phyloP scores from a whole-genome alignment of 1,139 yeast species.

The Hyphopichia wangnamkhiaoensis region DNA sequence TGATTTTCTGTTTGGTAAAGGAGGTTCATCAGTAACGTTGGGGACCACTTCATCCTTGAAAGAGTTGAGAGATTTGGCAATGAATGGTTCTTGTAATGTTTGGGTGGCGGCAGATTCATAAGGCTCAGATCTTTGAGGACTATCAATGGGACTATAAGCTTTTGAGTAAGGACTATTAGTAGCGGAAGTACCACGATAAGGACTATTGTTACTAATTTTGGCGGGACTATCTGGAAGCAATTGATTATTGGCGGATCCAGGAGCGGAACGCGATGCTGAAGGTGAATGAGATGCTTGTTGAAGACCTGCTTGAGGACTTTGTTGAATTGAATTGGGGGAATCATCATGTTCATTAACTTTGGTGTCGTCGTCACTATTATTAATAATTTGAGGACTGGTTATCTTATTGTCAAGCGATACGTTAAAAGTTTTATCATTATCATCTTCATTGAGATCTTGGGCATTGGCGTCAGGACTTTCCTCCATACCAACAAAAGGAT shows the following conservation, averaged over 20 bases:
- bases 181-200: background rate
- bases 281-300: too few species aligned
- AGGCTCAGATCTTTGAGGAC: background rate
- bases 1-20: slow-evolving; percentile 29
- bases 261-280: background rate
- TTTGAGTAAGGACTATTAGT: background rate
- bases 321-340: background rate
- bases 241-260: background rate
- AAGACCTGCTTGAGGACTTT: background rate
- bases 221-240: slow-evolving; percentile 1
- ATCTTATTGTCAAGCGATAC: background rate
- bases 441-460: background rate
- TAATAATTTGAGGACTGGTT: too few species aligned
- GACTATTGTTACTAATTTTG: slow-evolving; percentile 3
- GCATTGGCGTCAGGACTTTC: background rate
- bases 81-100: slow-evolving; percentile 5
- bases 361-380: slow-evolving; percentile 1
- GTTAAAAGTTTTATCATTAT: background rate
- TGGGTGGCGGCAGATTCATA: background rate
- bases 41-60: slow-evolving; percentile 7
- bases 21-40: slow-evolving; percentile 12
- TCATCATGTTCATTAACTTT: background rate
- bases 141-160: slow-evolving; percentile 5
- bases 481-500: background rate
- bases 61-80: slow-evolving; percentile 2